A percentile compares a stretch with the other conserved stretches of the same genome.
Evolutionary conservation across 2,329 filamentous ascomycete species (phyloP).

Genomic region (Cladosporium sp.): DNA sequence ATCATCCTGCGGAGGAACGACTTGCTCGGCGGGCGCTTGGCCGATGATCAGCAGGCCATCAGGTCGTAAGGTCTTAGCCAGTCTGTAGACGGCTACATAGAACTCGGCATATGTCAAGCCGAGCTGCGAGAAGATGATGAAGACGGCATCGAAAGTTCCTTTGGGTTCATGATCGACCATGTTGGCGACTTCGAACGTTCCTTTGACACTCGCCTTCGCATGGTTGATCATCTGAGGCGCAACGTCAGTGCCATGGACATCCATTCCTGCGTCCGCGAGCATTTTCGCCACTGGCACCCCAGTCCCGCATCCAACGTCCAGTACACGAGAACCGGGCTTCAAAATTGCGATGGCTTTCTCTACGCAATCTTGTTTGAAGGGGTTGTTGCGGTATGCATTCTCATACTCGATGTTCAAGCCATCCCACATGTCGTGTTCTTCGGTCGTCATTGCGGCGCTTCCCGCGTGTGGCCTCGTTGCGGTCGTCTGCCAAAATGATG

Average conservation of each 20-base stretch:
- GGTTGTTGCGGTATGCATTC: conserved; percentile 33
- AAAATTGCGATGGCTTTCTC: conserved; percentile 22
- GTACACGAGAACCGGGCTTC: conserved; percentile 16
- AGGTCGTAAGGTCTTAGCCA: conserved; percentile 28
- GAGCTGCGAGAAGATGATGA: conserved; percentile 36
- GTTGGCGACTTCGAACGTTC: conserved; percentile 29
- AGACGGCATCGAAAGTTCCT: conserved; percentile 30
- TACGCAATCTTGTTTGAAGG: conserved; percentile 29
- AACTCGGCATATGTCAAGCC: conserved; percentile 32
- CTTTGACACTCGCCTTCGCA: conserved; percentile 24
- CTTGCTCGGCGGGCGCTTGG: conserved; percentile 30
- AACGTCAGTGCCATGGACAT: conserved; percentile 34
- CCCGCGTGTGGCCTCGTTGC: neutral
- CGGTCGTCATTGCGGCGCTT: neutral
- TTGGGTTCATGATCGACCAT: conserved; percentile 31
- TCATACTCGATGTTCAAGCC: conserved; percentile 34
- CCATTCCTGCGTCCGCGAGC: conserved; percentile 31
- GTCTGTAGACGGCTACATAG: conserved; percentile 28
- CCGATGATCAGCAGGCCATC: conserved; percentile 33
- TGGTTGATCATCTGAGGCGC: conserved; percentile 36
- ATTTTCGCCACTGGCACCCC: conserved; percentile 34
- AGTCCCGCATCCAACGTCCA: conserved; percentile 37
- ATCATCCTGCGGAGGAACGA: conserved; percentile 24
- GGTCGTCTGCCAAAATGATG: neutral
- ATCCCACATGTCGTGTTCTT: conserved; percentile 24